Evolutionary conservation across 148 eudicot species (phyloP).

Genomic region (Rhododendron mucronatum): DNA sequence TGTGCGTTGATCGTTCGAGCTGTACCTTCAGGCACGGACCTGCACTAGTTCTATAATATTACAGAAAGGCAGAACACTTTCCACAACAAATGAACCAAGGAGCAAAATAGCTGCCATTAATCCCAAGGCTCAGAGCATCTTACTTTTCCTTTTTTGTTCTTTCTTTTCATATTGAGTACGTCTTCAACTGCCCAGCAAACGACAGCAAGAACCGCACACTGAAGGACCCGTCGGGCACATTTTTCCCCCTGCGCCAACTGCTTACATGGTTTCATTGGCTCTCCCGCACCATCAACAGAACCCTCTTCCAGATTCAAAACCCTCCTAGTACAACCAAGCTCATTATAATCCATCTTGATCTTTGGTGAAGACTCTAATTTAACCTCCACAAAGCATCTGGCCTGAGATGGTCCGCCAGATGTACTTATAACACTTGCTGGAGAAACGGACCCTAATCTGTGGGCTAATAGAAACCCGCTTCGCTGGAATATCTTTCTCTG

Average conservation of each 20-base stretch:
- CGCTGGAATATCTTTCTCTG: constrained; percentile 27
- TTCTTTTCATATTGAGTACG: background rate
- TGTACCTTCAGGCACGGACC: no score
- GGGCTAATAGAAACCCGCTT: constrained; percentile 65
- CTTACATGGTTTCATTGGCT: constrained; percentile 23
- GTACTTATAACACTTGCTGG: constrained; percentile 38
- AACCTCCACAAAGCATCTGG: constrained; percentile 22
- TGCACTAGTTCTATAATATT: background rate
- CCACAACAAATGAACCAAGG: background rate
- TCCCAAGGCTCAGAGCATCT: background rate
- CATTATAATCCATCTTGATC: constrained; percentile 14
- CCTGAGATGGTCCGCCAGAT: constrained; percentile 20
- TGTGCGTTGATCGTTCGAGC: no score
- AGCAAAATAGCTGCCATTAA: background rate
- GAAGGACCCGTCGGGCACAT: background rate
- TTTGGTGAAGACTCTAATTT: constrained; percentile 18
- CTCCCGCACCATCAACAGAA: constrained; percentile 25
- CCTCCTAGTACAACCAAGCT: constrained; percentile 24
- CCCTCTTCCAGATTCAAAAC: constrained; percentile 24
- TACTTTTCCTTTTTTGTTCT: background rate
- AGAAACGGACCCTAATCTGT: constrained; percentile 34
- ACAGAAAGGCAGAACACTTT: background rate
- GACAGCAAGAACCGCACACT: background rate
- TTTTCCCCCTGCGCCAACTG: constrained; percentile 14
- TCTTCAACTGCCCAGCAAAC: background rate